Conservation (phyloP, 345 rosid species). For the Aurinia saxatilis region DNA sequence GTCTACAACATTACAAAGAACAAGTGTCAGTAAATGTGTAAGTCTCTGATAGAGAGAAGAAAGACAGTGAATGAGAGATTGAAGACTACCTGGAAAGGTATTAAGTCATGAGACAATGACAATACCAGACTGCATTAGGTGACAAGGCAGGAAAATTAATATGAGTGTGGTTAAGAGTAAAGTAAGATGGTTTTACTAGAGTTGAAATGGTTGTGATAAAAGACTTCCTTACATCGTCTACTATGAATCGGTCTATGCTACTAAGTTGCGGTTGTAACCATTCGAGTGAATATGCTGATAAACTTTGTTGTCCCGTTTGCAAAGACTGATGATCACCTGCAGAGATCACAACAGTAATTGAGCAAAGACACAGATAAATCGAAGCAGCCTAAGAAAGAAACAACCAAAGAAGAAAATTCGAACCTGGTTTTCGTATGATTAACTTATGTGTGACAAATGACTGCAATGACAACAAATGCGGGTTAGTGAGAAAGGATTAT, state of each 20-base stretch:
- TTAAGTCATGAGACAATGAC: conserved; percentile 17
- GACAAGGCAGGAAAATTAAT: background rate
- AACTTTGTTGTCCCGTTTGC: conserved; percentile 8
- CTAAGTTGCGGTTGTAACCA: conserved; percentile 56
- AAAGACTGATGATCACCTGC: conserved; percentile 35
- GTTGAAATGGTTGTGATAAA: background rate
- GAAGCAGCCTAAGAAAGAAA: background rate
- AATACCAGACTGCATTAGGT: conserved; percentile 24
- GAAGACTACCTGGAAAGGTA: conserved; percentile 11
- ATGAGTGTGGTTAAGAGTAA: background rate
- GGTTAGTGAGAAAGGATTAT: conserved; percentile 5
- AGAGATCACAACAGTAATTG: background rate
- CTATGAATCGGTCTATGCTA: conserved; percentile 41
- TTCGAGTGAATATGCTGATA: conserved; percentile 33
- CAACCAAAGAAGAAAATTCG: background rate
- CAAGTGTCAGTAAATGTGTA: background rate
- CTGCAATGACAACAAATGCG: conserved; percentile 32
- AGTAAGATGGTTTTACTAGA: background rate
- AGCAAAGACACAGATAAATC: background rate
- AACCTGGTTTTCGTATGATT: conserved; percentile 42
- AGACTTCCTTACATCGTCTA: conserved; percentile 47
- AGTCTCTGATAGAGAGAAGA: background rate
- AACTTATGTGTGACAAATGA: conserved; percentile 67
- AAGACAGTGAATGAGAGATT: background rate
- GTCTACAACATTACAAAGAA: background rate